Percentiles rank a stretch among this genome's conserved stretches.
phyloP scores from a whole-genome alignment of 2,329 filamentous ascomycete species.

The Niveomyces coronatus region DNA sequence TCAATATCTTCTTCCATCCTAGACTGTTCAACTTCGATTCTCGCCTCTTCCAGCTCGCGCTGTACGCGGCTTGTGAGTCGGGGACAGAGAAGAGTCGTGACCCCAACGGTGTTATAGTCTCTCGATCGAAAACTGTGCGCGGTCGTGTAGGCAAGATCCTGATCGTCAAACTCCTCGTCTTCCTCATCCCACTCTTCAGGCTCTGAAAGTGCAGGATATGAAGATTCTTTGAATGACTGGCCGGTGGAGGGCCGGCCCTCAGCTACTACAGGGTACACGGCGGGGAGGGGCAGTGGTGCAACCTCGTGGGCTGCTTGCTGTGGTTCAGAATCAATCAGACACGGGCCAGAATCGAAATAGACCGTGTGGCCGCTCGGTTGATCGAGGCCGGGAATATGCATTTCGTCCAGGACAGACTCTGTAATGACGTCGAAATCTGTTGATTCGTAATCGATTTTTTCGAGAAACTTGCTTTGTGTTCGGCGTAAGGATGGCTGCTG shows the following conservation, averaged over 20 bases:
- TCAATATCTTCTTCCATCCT: constrained; percentile 66
- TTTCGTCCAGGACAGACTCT: constrained; percentile 6
- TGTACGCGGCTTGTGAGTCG: constrained; percentile 57
- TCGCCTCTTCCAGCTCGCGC: constrained; percentile 60
- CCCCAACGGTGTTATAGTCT: constrained; percentile 41
- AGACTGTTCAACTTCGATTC: constrained; percentile 57
- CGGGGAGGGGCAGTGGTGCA: background rate
- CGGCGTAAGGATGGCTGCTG: constrained; percentile 31
- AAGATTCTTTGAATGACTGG: constrained; percentile 5
- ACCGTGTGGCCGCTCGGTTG: constrained; percentile 14
- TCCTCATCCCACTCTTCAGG: constrained; percentile 70
- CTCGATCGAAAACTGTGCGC: constrained; percentile 67
- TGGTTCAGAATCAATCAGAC: constrained; percentile 17
- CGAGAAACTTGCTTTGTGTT: constrained; percentile 33
- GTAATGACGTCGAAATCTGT: constrained; percentile 11
- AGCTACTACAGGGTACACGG: background rate
- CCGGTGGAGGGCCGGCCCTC: constrained; percentile 4
- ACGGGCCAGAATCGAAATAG: constrained; percentile 19
- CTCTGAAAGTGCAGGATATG: constrained; percentile 23
- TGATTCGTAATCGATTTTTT: constrained; percentile 11
- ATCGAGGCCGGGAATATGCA: constrained; percentile 11
- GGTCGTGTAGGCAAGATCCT: constrained; percentile 61
- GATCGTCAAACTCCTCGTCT: constrained; percentile 54
- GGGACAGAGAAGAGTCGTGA: constrained; percentile 57
- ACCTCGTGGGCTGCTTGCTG: constrained; percentile 9